Conservation (phyloP, 345 rosid species). For the Aegle marmelos region DNA sequence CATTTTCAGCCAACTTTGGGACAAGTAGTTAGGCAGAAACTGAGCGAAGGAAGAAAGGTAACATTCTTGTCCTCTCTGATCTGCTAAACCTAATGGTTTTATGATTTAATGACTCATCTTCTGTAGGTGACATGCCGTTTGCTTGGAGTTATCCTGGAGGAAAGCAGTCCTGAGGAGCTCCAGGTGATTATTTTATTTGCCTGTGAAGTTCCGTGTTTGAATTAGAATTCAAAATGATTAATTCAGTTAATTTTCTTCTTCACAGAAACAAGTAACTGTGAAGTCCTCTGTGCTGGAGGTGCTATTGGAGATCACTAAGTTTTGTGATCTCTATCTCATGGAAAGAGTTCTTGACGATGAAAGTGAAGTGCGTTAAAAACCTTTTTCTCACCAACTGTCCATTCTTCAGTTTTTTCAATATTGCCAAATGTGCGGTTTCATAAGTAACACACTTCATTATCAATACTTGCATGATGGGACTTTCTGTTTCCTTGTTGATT, state of each 20-base stretch:
- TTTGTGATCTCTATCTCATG: slow-evolving; percentile 96
- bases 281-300: slow-evolving; percentile 89
- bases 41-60: slow-evolving; percentile 95
- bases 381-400: neutral
- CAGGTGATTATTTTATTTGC: slow-evolving; percentile 42
- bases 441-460: neutral
- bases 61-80: slow-evolving; percentile 2
- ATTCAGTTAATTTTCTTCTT: slow-evolving; percentile 15
- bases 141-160: slow-evolving; percentile 87
- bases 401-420: slow-evolving; percentile 1
- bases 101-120: slow-evolving; percentile 10
- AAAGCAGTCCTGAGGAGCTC: slow-evolving; percentile 83
- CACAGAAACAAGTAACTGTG: slow-evolving; percentile 85
- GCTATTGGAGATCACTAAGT: slow-evolving; percentile 85
- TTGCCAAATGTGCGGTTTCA: slow-evolving; percentile 1
- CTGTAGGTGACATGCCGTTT: slow-evolving; percentile 89
- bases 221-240: slow-evolving; percentile 7
- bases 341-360: slow-evolving; percentile 95
- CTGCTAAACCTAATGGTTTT: neutral
- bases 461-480: too few species aligned
- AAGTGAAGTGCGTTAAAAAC: slow-evolving; percentile 64
- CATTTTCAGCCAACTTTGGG: slow-evolving; percentile 70
- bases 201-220: slow-evolving; percentile 7
- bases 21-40: slow-evolving; percentile 79
- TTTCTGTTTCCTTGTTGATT: neutral